phyloP scores from a whole-genome alignment of 2,329 filamentous ascomycete species.

The Drechmeria coniospora region DNA sequence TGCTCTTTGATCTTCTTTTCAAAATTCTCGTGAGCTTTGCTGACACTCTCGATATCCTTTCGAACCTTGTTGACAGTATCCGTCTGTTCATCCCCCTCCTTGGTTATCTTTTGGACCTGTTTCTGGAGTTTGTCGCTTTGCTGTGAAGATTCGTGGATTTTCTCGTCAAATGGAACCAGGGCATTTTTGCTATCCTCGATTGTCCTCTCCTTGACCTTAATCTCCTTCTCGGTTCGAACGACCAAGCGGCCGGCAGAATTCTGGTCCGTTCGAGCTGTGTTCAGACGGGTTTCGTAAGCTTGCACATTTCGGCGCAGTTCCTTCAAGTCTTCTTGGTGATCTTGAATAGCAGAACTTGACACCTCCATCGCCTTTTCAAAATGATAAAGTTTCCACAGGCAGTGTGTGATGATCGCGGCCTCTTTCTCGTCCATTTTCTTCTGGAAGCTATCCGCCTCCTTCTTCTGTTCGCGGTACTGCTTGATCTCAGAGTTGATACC shows the following conservation, averaged over 20 bases:
- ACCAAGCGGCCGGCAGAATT: slow-evolving; percentile 61
- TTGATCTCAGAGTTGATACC: slow-evolving; percentile 97
- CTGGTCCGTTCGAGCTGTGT: slow-evolving; percentile 73
- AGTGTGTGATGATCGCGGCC: slow-evolving; percentile 79
- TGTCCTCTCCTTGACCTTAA: slow-evolving; percentile 72
- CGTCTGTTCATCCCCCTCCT: slow-evolving; percentile 60
- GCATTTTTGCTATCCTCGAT: slow-evolving; percentile 77
- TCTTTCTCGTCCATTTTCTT: slow-evolving; percentile 83
- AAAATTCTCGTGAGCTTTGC: slow-evolving; percentile 79
- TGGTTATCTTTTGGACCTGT: slow-evolving; percentile 54
- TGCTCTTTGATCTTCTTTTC: slow-evolving; percentile 76
- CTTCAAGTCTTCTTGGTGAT: slow-evolving; percentile 87
- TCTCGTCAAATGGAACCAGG: slow-evolving; percentile 81
- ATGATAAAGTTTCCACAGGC: slow-evolving; percentile 92
- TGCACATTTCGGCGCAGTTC: slow-evolving; percentile 81
- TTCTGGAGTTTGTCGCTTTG: slow-evolving; percentile 54
- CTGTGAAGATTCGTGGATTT: slow-evolving; percentile 62
- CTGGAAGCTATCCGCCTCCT: slow-evolving; percentile 85
- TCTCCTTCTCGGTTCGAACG: slow-evolving; percentile 65
- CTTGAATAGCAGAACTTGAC: slow-evolving; percentile 77
- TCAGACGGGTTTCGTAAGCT: slow-evolving; percentile 64
- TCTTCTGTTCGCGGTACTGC: slow-evolving; percentile 93
- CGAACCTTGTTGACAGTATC: slow-evolving; percentile 56
- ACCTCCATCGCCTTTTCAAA: slow-evolving; percentile 89
- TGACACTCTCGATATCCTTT: slow-evolving; percentile 68